Percentiles rank a stretch among this genome's conserved stretches.
Evolutionary conservation across 2,329 filamentous ascomycete genomes (phyloP).

Genomic region (Claviceps arundinis): DNA sequence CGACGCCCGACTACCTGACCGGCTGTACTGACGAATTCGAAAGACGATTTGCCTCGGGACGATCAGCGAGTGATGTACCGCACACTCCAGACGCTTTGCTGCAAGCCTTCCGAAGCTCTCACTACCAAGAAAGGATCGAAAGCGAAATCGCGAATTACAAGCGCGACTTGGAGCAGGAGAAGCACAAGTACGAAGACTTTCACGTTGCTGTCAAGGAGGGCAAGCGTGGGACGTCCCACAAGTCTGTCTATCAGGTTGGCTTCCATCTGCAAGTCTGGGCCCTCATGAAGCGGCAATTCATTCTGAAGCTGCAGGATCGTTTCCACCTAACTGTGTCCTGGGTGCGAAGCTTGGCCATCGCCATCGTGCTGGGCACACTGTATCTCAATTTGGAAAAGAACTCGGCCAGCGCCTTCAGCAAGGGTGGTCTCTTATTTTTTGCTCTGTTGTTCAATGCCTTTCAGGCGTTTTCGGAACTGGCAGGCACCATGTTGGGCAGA

Average conservation of each 20-base stretch:
- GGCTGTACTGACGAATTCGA: constrained; percentile 78
- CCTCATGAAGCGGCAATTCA: constrained; percentile 70
- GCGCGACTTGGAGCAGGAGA: constrained; percentile 47
- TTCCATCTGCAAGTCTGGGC: constrained; percentile 77
- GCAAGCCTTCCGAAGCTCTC: constrained; percentile 56
- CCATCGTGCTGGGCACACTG: constrained; percentile 66
- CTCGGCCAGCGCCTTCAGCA: constrained; percentile 61
- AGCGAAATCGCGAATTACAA: constrained; percentile 60
- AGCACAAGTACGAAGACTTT: constrained; percentile 62
- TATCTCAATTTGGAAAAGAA: constrained; percentile 57
- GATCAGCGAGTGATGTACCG: constrained; percentile 52
- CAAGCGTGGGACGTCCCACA: constrained; percentile 62
- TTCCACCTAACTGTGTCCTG: constrained; percentile 64
- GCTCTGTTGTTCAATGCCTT: constrained; percentile 78
- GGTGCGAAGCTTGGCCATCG: constrained; percentile 54
- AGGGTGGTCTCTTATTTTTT: constrained; percentile 71
- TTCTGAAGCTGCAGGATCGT: constrained; percentile 76
- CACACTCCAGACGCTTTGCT: constrained; percentile 53
- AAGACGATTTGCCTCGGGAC: constrained; percentile 58
- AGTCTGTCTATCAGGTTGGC: constrained; percentile 70
- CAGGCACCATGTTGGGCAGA: constrained; percentile 60
- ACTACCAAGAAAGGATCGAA: constrained; percentile 40
- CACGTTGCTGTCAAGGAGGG: constrained; percentile 60
- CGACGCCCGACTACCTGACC: constrained; percentile 69
- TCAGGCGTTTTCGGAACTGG: constrained; percentile 68